Base-by-base conservation (phyloP, 2,329 filamentous ascomycete genomes). In the Penicillium crustosum region DNA sequence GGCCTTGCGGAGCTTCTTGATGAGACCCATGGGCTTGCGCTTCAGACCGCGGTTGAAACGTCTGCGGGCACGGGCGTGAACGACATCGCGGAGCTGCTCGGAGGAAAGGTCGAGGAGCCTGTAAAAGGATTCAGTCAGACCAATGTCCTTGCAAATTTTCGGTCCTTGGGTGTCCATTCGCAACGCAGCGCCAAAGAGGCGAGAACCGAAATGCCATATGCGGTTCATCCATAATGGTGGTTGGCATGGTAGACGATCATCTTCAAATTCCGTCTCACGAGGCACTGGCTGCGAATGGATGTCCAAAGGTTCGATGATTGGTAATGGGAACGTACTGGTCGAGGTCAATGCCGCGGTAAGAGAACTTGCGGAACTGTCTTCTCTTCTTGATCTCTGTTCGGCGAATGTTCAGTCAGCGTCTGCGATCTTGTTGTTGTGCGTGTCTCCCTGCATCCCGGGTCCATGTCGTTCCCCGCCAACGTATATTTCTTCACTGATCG, bases 1-100 rank as follows among this genome's bases (percentile, higher is more conserved):
- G 73, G 94, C 89, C 87, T 97, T 97, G 81, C 94, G 93, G 77
- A 99, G 91, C 89, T 99, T 99, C 91, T 97, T 97, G 89, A 99
- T 97, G 77, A 99, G 86, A 75, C 94, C 94, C 94, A 99, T 97
- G 76, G 94, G 94, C 87, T 96, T 96, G 86, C 94, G 93, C 90
- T 97, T 99, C 76, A 99, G 89, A 77, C 94, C 94, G 73, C 94
- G 93, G 90, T 97, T 97, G 90, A 99, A 97, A 80, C 95, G 88
- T 82, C 94, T 89, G 79, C 94, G 93, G 79, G 94, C 94, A 80
- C 94, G 94, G 77, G 94, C 94, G 86, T 99, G 94, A 77, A 99
- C 93, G 80, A 99, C 91, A 89, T 97, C 93, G 78, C 94, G 93
- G 81, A 99, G 92, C 84, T 97, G 90, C 81, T 97, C 94, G 77